Evolutionary conservation across 306 rosid species (phyloP).

Genomic region (Herpetospermum pedunculosum): DNA sequence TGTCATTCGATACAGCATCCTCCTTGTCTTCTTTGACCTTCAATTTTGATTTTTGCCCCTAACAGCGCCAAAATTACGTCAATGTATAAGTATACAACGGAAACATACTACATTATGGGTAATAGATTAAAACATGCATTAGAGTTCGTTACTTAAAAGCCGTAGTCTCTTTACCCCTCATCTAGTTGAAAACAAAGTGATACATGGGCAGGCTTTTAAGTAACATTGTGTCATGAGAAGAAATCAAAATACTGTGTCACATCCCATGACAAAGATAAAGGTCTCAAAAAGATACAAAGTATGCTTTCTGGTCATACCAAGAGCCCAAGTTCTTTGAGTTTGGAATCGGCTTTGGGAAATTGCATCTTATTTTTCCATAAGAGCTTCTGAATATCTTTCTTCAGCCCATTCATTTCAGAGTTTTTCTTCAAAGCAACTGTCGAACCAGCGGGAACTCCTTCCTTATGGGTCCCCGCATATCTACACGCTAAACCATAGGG

Average conservation of each 20-base stretch:
- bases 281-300: not conserved
- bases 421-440: constrained; percentile 20
- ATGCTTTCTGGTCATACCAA: constrained; percentile 24
- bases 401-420: constrained; percentile 68
- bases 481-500: constrained; percentile 78
- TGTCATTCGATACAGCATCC: constrained; percentile 20
- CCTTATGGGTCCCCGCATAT: constrained; percentile 52
- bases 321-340: constrained; percentile 67
- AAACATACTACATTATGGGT: not conserved
- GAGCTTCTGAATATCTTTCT: constrained; percentile 72
- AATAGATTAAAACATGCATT: not conserved
- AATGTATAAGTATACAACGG: not conserved
- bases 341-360: constrained; percentile 67
- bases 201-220: not conserved
- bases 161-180: not conserved
- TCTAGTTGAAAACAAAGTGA: not conserved
- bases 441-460: constrained; percentile 21
- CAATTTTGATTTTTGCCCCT: constrained; percentile 32
- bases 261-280: not conserved
- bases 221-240: not conserved
- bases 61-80: not conserved
- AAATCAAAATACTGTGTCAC: not conserved
- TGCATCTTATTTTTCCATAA: constrained; percentile 80
- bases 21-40: constrained; percentile 28
- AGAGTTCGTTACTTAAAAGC: not conserved